Evolutionary conservation across 2,329 filamentous ascomycete genomes (phyloP).

Genomic region (Penicillium occitanis): DNA sequence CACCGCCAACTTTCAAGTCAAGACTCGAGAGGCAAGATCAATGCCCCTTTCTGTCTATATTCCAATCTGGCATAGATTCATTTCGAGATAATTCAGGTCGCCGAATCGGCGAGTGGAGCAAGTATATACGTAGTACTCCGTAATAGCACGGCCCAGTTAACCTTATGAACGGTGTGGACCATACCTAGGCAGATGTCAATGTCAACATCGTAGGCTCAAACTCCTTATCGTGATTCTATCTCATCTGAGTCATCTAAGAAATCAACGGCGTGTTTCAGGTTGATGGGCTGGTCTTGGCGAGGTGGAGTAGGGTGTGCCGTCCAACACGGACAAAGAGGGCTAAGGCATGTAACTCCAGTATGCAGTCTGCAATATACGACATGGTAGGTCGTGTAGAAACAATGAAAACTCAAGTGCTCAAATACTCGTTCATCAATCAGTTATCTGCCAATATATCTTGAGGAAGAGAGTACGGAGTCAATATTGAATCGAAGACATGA

Average conservation of each 20-base stretch:
- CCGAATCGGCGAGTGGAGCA: constrained; percentile 9
- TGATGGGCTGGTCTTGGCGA: not conserved
- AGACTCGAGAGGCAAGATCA: not conserved
- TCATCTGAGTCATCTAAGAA: not conserved
- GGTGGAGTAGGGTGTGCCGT: not conserved
- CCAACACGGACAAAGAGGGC: not conserved
- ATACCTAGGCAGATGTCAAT: too few relatives aligned
- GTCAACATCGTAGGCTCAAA: not conserved
- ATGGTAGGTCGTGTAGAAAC: not conserved
- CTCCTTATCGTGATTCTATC: not conserved
- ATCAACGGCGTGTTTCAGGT: constrained; percentile 15
- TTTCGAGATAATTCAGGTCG: not conserved
- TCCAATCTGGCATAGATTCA: not conserved
- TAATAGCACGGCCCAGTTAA: not conserved
- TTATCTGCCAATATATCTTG: not conserved
- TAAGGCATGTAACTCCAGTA: not conserved
- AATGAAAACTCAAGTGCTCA: not conserved
- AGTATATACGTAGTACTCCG: too few relatives aligned
- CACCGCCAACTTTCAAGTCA: not conserved
- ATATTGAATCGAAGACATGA: not conserved
- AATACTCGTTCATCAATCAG: not conserved
- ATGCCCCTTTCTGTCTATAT: not conserved
- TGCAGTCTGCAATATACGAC: not conserved
- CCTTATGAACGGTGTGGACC: not conserved
- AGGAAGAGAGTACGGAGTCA: not conserved